Evolutionary conservation across 2,329 filamentous ascomycete genomes (phyloP), one percentile per base, ranked within the genome.

Genomic region (Hypoxylon sp.): DNA sequence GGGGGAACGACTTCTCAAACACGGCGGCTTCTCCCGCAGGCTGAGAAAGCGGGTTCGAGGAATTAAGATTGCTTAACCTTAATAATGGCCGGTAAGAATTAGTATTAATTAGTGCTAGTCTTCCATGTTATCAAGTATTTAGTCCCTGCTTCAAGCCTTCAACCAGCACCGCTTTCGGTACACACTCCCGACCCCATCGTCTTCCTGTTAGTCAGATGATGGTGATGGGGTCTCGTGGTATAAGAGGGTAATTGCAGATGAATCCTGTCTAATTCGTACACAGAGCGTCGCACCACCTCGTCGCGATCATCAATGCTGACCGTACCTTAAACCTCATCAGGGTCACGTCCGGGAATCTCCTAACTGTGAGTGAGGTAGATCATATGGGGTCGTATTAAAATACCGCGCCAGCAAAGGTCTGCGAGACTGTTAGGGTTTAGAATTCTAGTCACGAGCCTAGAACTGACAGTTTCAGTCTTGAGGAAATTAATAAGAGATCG

Each of bases 1-100:
- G 66, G 67, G 69, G 67, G 56, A 58, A 58, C 53, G 37, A 32
- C 51, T 66, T 54, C 62, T 68, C 61, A 65, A 61, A 64, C 61
- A 53, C 37, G 47, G 32, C 61, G 64, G 69, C 69, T 52, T 62
- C 21, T 62, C 59, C 59, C 60, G 66, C 35, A 17, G 29, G 51
- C 56, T 53, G 44, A 63, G 29, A 55, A 61, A 39, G 10, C 32
- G 46, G 48, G 47, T 39, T n/a, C 44, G n/a, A 19, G 42, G 57
- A 57, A 57, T 60, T 61, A 69, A 64, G 52, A 63, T 67, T 63
- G 55, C 54, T 53, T 19, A 39, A 5, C 44, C 24, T 62, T 54
- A 37, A 47, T 39, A 44, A 51, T n/a, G 52, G 11, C 44, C 46
- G 31, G 13, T 44, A 60, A 54, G 32, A 8, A 27, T 27, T 13